These are phyloP conservation scores for Aspergillus sparsus DNA, from an alignment of 495 filamentous ascomycete species.

Conservation along the genomic window DNA sequence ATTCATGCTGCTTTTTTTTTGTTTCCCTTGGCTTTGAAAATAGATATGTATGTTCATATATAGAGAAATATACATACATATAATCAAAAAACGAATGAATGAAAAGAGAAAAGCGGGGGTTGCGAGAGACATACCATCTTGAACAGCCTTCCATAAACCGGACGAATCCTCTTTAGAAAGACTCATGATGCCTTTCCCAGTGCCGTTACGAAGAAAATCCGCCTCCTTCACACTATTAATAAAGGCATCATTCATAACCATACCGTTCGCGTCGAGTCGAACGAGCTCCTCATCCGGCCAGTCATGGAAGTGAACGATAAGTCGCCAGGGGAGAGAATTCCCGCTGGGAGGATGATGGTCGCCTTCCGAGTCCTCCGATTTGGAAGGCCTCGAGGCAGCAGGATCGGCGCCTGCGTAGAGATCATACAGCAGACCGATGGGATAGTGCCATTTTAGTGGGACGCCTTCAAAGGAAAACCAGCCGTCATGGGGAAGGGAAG, in stretches of 20 bases:
- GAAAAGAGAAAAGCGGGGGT: too few relatives aligned
- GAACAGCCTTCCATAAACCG: constrained; percentile 80
- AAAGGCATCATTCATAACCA: constrained; percentile 76
- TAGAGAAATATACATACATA: not conserved
- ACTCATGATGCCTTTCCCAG: constrained; percentile 89
- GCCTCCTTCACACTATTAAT: constrained; percentile 96
- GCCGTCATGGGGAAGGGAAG: constrained; percentile 56
- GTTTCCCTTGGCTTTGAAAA: too few relatives aligned
- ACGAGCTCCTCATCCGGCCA: constrained; percentile 69
- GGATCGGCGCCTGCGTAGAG: constrained; percentile 72
- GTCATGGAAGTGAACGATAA: constrained; percentile 77
- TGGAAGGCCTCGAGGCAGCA: constrained; percentile 31
- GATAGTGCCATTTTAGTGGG: constrained; percentile 85
- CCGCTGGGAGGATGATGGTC: constrained; percentile 25
- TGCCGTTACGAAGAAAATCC: constrained; percentile 88
- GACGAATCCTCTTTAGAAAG: constrained; percentile 86
- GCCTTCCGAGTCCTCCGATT: constrained; percentile 19
- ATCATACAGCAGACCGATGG: constrained; percentile 85
- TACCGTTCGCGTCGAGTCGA: constrained; percentile 60
- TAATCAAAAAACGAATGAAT: not conserved
- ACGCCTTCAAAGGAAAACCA: constrained; percentile 76
- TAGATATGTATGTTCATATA: too few relatives aligned
- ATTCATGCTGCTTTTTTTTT: too few relatives aligned
- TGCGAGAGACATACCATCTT: constrained; percentile 61
- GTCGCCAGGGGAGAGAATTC: constrained; percentile 69